phyloP scores from a whole-genome alignment of 805 yeast genomes.

The Ogataea trehalophila region DNA sequence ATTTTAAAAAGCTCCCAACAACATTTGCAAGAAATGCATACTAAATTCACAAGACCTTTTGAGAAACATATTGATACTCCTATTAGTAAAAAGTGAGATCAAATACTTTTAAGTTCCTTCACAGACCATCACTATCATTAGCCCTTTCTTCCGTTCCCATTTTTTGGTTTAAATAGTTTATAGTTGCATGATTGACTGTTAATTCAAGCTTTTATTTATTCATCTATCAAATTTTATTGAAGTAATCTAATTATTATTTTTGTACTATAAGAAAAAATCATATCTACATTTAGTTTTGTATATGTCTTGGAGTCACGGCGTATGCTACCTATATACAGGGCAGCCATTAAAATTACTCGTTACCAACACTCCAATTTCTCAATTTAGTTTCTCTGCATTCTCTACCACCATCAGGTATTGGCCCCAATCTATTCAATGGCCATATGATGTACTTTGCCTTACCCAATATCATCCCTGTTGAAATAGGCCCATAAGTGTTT shows the following conservation, averaged over 20 bases:
- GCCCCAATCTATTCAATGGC: slow-evolving; percentile 59
- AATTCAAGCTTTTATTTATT: too few relatives aligned
- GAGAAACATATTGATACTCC: slow-evolving; percentile 31
- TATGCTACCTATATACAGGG: neutral
- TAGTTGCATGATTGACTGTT: too few relatives aligned
- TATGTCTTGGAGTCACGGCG: too few relatives aligned
- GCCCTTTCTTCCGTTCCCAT: too few relatives aligned
- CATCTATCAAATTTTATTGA: too few relatives aligned
- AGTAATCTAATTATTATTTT: too few relatives aligned
- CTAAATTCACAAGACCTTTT: slow-evolving; percentile 15
- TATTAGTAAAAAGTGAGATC: slow-evolving; percentile 15
- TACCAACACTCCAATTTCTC: slow-evolving; percentile 1
- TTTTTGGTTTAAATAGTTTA: too few relatives aligned
- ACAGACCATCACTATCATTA: too few relatives aligned
- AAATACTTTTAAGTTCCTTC: too few relatives aligned
- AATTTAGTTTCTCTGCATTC: slow-evolving; percentile 36
- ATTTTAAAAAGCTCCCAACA: neutral
- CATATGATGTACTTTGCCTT: slow-evolving; percentile 64
- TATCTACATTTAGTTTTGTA: too few relatives aligned
- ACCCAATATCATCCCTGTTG: slow-evolving; percentile 76
- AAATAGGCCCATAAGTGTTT: slow-evolving; percentile 83
- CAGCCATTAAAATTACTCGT: neutral
- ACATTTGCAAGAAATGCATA: slow-evolving; percentile 3
- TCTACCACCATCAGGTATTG: slow-evolving; percentile 47
- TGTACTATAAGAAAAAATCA: too few relatives aligned